Base-by-base conservation (phyloP, 495 filamentous ascomycete species). In the Letharia columbiana region DNA sequence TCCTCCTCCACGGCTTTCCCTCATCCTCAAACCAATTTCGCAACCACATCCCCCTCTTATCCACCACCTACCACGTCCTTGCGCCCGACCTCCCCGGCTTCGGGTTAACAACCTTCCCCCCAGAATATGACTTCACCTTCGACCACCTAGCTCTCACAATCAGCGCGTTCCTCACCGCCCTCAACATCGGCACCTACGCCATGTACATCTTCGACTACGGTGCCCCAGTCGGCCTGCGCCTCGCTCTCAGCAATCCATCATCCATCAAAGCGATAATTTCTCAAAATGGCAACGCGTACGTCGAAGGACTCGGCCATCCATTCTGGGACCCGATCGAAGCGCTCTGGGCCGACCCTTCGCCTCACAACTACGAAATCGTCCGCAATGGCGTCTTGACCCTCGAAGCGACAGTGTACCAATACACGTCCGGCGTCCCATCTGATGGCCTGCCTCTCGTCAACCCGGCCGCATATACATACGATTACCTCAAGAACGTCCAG, bases 131-230 rank as follows among this genome's bases (percentile, higher is more conserved):
- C 4, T 83, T 81, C 70, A 80, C 76, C 18, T 86, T 86, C 69
- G 80, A 74, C 35, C 78, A 71, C 64, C 72, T 85, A 8, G 73
- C 84, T 5, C 72, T 54, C 28, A 81, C 79, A n/a, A 75, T 86
- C 9, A 70, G 67, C 8, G 76, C 74, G 10, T 84, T 86, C 64
- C 71, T 84, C 31, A 75, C 78, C 31, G 69, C 73, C 31, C 74
- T 84, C 18, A 67, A 72, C 15, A 75, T 86, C 54, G 69, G 61
- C 11, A 79, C 75, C 44, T 87, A 81, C 73, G 75, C 78, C 23
- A 69, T 87, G 37, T 89, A 86, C 72, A 80, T 88, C 66, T 88
- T 88, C 71, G 86, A 89, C 75, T 88, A 87, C 73, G 86, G 86
- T 45, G 84, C 86, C 1, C 84, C 86, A 0, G 77, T 76, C 17